Evolutionary conservation across 2,329 filamentous ascomycete genomes (phyloP), one percentile per base, ranked within the genome.

Genomic region (Fusarium sp.): DNA sequence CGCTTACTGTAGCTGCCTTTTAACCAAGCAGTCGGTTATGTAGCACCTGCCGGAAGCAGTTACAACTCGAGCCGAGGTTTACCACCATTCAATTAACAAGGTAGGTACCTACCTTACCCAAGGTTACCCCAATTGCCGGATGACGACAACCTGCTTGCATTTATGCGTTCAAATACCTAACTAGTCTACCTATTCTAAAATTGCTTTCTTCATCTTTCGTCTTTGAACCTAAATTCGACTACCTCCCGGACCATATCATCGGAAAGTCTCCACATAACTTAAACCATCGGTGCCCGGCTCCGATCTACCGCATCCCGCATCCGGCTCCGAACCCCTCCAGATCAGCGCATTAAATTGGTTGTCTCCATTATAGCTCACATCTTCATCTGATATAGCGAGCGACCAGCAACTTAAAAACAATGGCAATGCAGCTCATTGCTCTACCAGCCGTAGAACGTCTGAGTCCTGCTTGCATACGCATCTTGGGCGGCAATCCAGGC

Each of bases 401-500:
- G 42, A 16, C 10, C 37, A 42, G 27, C 48, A 25, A 41, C n/a
- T 42, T 9, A n/a, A 29, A 30, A 32, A 41, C 70, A 29, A 93
- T 92, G 90, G 85, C 88, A 60, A 81, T 84, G 37, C 84, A 87
- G 67, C 84, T 94, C 9, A 85, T 88, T 29, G 79, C 86, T 20
- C 85, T 98, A 16, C 90, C 90, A 7, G 89, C 91, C 65, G 87
- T 97, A 53, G 90, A 95, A 80, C 89, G 91, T 65, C 85, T 98
- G 57, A 95, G 92, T 76, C 87, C 92, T 22, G 84, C 87, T 16
- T 92, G 94, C 46, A 91, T 97, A 68, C 88, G 96, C 59, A 92
- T 99, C 67, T 84, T 98, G 20, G 96, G 92, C 62, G 94, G 92
- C 11, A 99, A 99, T 80, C 95, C 96, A 14, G 89, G 92, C 77